Conservation (phyloP, 495 filamentous ascomycete species). For the Annulohypoxylon stygium region DNA sequence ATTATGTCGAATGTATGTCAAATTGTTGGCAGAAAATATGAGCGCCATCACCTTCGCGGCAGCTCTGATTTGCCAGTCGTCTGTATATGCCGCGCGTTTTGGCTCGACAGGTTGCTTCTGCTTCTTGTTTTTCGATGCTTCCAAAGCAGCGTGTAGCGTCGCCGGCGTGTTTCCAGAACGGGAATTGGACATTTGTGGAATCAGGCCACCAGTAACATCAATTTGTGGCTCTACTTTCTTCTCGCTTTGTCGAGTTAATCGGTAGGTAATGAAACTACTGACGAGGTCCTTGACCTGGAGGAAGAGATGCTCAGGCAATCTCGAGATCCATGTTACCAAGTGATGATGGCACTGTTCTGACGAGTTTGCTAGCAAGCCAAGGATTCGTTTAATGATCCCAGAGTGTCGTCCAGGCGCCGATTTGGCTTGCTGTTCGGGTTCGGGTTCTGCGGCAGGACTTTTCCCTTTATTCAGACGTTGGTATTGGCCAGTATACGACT, state of each 20-base stretch:
- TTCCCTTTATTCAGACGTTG: slow-evolving; percentile 48
- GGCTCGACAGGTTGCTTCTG: slow-evolving; percentile 65
- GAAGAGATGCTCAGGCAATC: slow-evolving; percentile 76
- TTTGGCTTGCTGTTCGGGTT: slow-evolving; percentile 41
- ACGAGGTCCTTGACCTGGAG: slow-evolving; percentile 80
- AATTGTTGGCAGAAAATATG: slow-evolving; percentile 85
- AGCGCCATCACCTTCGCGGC: slow-evolving; percentile 85
- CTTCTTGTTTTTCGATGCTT: slow-evolving; percentile 53
- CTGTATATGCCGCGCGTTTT: slow-evolving; percentile 74
- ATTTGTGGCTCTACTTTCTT: slow-evolving; percentile 70
- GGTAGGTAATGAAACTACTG: slow-evolving; percentile 84
- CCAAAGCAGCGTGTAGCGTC: slow-evolving; percentile 81
- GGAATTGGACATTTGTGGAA: slow-evolving; percentile 76
- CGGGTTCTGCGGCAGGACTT: slow-evolving; percentile 38
- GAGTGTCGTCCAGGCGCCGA: slow-evolving; percentile 66
- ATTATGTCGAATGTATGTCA: slow-evolving; percentile 54
- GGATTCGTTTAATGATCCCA: slow-evolving; percentile 87
- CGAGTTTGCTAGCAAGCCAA: slow-evolving; percentile 83
- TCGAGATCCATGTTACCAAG: slow-evolving; percentile 87
- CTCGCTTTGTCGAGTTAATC: slow-evolving; percentile 79
- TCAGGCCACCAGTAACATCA: slow-evolving; percentile 72
- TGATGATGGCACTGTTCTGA: slow-evolving; percentile 82
- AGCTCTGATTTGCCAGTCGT: slow-evolving; percentile 93
- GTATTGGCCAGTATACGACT: slow-evolving; percentile 51
- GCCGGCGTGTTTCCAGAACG: slow-evolving; percentile 74